Evolutionary conservation across 208 protist species (phyloP).

Genomic region (Trypanosoma melophagium): DNA sequence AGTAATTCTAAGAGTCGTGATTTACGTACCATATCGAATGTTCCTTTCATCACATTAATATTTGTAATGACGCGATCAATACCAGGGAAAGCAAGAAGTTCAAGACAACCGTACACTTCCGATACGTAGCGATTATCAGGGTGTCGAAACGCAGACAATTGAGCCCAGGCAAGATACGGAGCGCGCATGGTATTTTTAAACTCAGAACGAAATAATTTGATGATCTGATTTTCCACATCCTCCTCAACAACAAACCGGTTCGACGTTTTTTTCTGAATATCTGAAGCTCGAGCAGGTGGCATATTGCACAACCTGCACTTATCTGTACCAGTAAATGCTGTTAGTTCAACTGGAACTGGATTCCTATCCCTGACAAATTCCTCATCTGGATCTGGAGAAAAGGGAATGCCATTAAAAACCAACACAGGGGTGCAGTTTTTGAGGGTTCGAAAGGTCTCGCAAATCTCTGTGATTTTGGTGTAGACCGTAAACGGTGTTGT

Average conservation of each 20-base stretch:
- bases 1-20: conserved; percentile 44
- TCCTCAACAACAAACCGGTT: conserved; percentile 76
- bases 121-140: conserved; percentile 44
- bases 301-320: conserved; percentile 23
- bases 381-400: conserved; percentile 21
- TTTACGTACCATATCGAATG: conserved; percentile 73
- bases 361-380: conserved; percentile 20
- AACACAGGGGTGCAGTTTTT: conserved; percentile 26
- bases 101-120: conserved; percentile 76
- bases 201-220: conserved; percentile 48
- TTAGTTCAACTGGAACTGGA: conserved; percentile 9
- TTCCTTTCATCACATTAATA: conserved; percentile 57
- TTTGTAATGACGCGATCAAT: conserved; percentile 83
- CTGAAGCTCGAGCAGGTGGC: conserved; percentile 10
- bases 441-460: conserved; percentile 12
- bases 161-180: conserved; percentile 85
- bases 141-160: conserved; percentile 77
- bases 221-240: conserved; percentile 76
- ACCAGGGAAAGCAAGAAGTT: conserved; percentile 85
- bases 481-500: conserved; percentile 72
- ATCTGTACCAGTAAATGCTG: conserved; percentile 17
- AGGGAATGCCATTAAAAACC: conserved; percentile 32
- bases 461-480: conserved; percentile 41
- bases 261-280: conserved; percentile 42
- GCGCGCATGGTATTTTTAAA: conserved; percentile 70